phyloP scores from a whole-genome alignment of 2,329 filamentous ascomycete species.

The Pseudogymnoascus sp. region DNA sequence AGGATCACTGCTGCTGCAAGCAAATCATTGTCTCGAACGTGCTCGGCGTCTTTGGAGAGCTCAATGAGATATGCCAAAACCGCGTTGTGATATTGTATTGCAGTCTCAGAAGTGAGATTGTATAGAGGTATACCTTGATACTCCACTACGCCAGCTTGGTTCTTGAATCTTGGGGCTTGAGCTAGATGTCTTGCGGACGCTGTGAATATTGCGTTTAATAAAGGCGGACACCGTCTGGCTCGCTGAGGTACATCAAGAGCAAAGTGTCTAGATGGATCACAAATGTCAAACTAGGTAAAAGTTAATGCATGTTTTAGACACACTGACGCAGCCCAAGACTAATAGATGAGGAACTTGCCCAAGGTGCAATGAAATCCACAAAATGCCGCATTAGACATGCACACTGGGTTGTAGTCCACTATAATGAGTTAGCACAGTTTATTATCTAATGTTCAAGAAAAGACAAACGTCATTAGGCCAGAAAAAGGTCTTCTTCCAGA shows the following conservation, averaged over 20 bases:
- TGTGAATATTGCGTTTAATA: slow-evolving; percentile 48
- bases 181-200: slow-evolving; percentile 45
- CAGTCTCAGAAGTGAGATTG: background rate
- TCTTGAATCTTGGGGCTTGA: slow-evolving; percentile 25
- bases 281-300: slow-evolving; percentile 8
- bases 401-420: background rate
- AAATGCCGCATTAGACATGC: background rate
- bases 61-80: background rate
- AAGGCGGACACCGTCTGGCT: slow-evolving; percentile 41
- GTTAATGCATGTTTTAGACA: background rate
- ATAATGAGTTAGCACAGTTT: background rate
- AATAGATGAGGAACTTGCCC: background rate
- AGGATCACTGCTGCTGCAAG: background rate
- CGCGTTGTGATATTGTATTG: background rate
- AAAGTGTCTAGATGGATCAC: slow-evolving; percentile 35
- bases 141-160: background rate
- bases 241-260: slow-evolving; percentile 43
- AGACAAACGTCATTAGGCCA: background rate
- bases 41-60: background rate
- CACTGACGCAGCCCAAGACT: background rate
- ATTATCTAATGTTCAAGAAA: background rate
- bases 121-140: background rate
- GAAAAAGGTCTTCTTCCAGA: background rate
- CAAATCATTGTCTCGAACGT: background rate
- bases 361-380: background rate